Evolutionary conservation across 176 grass and related monocot species (phyloP), one percentile per base, ranked within the genome.

Genomic region (Dactylis glomerata): DNA sequence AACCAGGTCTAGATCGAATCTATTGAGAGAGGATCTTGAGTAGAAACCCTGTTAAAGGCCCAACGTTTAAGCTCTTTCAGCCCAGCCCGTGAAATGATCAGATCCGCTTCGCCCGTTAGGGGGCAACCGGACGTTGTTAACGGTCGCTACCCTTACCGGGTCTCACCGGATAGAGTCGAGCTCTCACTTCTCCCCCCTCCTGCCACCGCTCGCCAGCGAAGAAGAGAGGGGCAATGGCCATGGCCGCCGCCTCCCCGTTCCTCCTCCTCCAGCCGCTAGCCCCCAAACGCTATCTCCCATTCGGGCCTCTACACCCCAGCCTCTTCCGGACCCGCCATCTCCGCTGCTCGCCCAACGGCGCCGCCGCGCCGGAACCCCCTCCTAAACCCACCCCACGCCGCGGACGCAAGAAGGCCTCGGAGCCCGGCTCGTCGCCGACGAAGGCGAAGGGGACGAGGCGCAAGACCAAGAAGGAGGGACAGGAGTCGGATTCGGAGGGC

Each of bases 361-460:
- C 80, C 13, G 70, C 87, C 54, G 81, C 46, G 50, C 87, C 84
- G 61, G 55, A 89, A 33, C 71, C 83, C 77, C 50, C 89, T 62
- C 59, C 92, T 26, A 77, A 79, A 69, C 56, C 84, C 22, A 64
- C 87, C 33, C 55, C 52, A 8, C 79, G 83, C 65, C 82, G 66
- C 69, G 87, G 83, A 16, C 89, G 81, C 50, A 87, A 83, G 41
- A 90, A 90, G 40, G 83, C 81, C 14, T 61, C 89, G 19, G 72
- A 75, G 4, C 51, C 89, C 1, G 17, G 8, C 38, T 19, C 84
- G 5, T 69, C 84, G 17, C 14, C 59, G 31, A 49, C 75, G 9
- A 90, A 87, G 81, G 13, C 36, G 58, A 90, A 87, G 74, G 24
- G 7, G 0, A 57, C 66, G 5, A 74, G 47, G 28, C 74, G 88